Evolutionary conservation across 2,329 filamentous ascomycete species (phyloP).

Genomic region (Calonectria ilicicola): DNA sequence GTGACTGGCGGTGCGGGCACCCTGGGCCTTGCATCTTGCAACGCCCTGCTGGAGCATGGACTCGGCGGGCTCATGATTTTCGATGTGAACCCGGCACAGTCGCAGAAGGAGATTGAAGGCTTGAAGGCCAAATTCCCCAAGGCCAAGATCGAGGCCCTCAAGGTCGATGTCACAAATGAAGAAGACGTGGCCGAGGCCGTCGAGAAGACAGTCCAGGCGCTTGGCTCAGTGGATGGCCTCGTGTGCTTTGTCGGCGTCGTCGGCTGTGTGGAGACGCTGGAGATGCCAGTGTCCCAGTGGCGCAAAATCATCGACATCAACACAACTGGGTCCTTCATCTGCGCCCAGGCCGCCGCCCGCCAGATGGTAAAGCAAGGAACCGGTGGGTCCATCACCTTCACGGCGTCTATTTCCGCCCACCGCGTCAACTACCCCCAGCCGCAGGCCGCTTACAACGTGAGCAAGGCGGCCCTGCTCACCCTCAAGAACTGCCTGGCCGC

Average conservation of each 20-base stretch:
- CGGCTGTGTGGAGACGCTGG: constrained; percentile 69
- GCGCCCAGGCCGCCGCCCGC: constrained; percentile 71
- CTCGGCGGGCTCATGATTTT: constrained; percentile 69
- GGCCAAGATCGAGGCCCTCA: constrained; percentile 19
- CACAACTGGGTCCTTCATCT: constrained; percentile 76
- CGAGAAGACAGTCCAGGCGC: neutral
- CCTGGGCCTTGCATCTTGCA: constrained; percentile 55
- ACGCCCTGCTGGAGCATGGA: constrained; percentile 77
- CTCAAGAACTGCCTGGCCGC: constrained; percentile 63
- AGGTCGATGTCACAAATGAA: constrained; percentile 34
- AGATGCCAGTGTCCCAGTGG: constrained; percentile 70
- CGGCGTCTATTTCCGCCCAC: constrained; percentile 76
- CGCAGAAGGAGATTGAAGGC: constrained; percentile 40
- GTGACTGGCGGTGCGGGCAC: constrained; percentile 69
- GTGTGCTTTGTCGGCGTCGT: constrained; percentile 64
- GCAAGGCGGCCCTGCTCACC: constrained; percentile 74
- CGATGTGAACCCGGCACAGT: constrained; percentile 64
- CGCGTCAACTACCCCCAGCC: constrained; percentile 79
- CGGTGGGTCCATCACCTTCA: constrained; percentile 74
- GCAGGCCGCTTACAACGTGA: constrained; percentile 78
- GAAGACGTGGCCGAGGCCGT: constrained; percentile 22
- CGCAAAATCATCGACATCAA: constrained; percentile 77
- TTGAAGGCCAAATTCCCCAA: constrained; percentile 27
- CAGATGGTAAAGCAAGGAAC: constrained; percentile 64
- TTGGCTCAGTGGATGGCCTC: constrained; percentile 26